These are phyloP conservation scores for Draba incana DNA, from an alignment of 345 rosid species.

Conservation along the genomic window DNA sequence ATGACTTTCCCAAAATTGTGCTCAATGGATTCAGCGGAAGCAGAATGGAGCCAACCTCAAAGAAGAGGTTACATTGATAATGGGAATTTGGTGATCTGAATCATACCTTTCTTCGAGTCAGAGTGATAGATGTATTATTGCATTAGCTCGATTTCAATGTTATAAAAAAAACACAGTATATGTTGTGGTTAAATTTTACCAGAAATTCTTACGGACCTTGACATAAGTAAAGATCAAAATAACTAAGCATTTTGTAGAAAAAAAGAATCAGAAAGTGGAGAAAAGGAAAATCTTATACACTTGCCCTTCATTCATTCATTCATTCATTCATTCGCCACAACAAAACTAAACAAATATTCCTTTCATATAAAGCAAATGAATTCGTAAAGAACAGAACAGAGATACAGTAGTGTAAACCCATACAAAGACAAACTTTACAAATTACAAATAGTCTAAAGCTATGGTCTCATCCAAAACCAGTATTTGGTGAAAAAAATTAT, in stretches of 20 bases:
- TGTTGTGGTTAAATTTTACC: neutral
- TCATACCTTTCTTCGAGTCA: slow-evolving; percentile 2
- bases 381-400: slow-evolving; percentile 40
- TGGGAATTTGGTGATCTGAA: neutral
- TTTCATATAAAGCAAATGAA: slow-evolving; percentile 30
- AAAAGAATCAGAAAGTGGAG: neutral
- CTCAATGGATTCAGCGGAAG: slow-evolving; percentile 13
- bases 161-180: neutral
- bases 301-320: neutral
- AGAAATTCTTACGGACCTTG: neutral
- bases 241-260: slow-evolving; percentile 1
- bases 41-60: slow-evolving; percentile 4
- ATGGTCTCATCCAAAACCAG: slow-evolving; percentile 36
- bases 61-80: neutral
- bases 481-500: slow-evolving; percentile 4
- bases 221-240: neutral
- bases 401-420: slow-evolving; percentile 23
- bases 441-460: slow-evolving; percentile 41
- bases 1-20: slow-evolving; percentile 1
- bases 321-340: neutral
- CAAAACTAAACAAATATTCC: slow-evolving; percentile 15
- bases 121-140: slow-evolving; percentile 1
- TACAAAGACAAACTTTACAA: slow-evolving; percentile 40
- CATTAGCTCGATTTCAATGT: slow-evolving; percentile 18
- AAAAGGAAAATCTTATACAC: neutral